Conservation (phyloP, 352 stramenopile species). For the Pythium myriotylum region DNA sequence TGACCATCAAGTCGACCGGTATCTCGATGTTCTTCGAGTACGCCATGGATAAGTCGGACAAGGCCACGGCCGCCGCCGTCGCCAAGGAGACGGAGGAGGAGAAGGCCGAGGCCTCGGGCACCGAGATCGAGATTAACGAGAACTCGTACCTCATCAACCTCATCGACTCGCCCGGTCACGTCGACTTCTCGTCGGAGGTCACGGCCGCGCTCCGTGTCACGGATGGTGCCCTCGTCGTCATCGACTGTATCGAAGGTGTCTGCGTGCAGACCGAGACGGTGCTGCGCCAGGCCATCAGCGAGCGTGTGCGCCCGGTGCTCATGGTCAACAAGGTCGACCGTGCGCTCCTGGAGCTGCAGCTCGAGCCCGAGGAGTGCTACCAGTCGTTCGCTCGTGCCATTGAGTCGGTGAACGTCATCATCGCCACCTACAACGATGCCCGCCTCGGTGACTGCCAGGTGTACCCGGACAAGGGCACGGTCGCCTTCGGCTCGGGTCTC, state of each 20-base stretch:
- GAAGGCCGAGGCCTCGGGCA: conserved; percentile 30
- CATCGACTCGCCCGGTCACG: conserved; percentile 99
- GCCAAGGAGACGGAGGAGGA: conserved; percentile 58
- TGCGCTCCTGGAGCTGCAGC: conserved; percentile 97
- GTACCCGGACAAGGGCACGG: conserved; percentile 97
- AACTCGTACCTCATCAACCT: conserved; percentile 99
- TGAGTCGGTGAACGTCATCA: conserved; percentile 99
- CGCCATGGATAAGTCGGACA: conserved; percentile 94
- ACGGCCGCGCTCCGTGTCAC: conserved; percentile 99
- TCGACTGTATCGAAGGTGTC: conserved; percentile 99
- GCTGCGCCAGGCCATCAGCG: conserved; percentile 97
- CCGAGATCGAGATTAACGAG: conserved; percentile 92
- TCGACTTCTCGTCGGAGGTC: conserved; percentile 99
- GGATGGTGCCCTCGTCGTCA: conserved; percentile 98
- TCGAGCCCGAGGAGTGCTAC: conserved; percentile 99
- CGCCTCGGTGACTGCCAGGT: conserved; percentile 97
- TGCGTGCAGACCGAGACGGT: conserved; percentile 99
- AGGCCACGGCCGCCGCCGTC: conserved; percentile 66
- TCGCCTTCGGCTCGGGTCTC: conserved; percentile 98
- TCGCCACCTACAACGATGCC: conserved; percentile 99
- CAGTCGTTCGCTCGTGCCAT: conserved; percentile 98
- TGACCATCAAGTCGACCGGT: conserved; percentile 99
- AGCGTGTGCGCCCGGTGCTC: conserved; percentile 98
- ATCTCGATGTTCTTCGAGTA: conserved; percentile 99
- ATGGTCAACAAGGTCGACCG: conserved; percentile 99